These are phyloP conservation scores for Parachlorella kessleri DNA, from an alignment of 139 green algal species.

Conservation along the genomic window DNA sequence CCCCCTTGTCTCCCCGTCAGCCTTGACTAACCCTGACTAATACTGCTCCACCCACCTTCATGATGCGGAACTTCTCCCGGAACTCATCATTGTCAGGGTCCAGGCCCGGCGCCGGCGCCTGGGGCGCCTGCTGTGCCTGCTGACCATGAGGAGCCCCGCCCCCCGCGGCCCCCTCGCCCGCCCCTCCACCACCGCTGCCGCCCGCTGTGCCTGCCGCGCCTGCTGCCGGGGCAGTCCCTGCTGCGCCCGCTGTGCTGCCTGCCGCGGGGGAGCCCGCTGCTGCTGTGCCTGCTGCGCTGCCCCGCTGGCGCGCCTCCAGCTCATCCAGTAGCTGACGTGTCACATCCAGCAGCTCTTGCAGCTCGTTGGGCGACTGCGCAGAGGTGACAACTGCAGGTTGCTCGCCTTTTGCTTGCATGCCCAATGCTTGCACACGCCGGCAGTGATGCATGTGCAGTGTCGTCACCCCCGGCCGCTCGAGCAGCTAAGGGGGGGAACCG, in stretches of 20 bases:
- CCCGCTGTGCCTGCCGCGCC: background rate
- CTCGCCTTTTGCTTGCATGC: too few species aligned
- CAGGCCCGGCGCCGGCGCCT: background rate
- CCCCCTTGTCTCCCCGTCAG: too few species aligned
- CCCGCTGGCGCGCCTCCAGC: slow-evolving; percentile 35
- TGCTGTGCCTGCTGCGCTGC: background rate
- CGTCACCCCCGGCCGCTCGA: too few species aligned
- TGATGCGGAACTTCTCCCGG: slow-evolving; percentile 88
- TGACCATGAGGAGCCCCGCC: too few species aligned
- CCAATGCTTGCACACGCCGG: too few species aligned
- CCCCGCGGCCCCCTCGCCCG: too few species aligned
- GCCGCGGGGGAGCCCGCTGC: background rate
- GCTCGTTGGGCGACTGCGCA: slow-evolving; percentile 81
- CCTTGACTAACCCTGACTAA: too few species aligned
- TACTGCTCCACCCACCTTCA: slow-evolving; percentile 56
- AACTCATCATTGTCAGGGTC: slow-evolving; percentile 67
- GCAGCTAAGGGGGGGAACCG: too few species aligned
- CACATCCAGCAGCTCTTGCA: slow-evolving; percentile 94
- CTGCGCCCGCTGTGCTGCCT: background rate
- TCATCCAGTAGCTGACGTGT: slow-evolving; percentile 72
- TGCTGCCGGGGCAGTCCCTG: background rate
- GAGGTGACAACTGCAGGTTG: too few species aligned
- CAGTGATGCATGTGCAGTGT: too few species aligned
- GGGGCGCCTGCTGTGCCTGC: too few species aligned
- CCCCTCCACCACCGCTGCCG: too few species aligned